A percentile compares a stretch with the other conserved stretches of the same genome.
Evolutionary conservation across 1,139 yeast species (phyloP).

Genomic region (Magnusiomyces ingens): DNA sequence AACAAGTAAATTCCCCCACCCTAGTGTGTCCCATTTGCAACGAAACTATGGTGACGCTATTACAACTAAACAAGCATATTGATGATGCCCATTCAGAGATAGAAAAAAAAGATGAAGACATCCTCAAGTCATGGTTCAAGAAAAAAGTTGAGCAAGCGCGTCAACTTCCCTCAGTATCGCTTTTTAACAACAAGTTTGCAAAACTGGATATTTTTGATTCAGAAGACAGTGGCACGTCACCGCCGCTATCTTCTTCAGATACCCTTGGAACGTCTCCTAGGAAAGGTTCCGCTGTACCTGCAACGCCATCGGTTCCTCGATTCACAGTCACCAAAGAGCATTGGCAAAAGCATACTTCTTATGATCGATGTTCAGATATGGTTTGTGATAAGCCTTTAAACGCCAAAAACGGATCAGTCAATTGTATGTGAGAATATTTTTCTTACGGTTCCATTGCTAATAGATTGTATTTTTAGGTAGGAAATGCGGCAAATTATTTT

Average conservation of each 20-base stretch:
- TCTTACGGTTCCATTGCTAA: neutral
- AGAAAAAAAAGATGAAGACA: conserved; percentile 30
- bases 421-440: conserved; percentile 23
- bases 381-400: conserved; percentile 29
- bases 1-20: conserved; percentile 17
- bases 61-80: conserved; percentile 60
- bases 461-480: conserved; percentile 17
- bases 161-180: conserved; percentile 26
- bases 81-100: conserved; percentile 56
- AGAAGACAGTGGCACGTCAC: conserved; percentile 17
- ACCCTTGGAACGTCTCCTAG: neutral
- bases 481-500: conserved; percentile 63
- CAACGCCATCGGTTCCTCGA: conserved; percentile 2
- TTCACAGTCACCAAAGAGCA: conserved; percentile 41
- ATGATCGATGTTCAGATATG: conserved; percentile 29
- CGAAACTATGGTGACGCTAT: conserved; percentile 50
- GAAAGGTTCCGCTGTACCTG: conserved; percentile 2
- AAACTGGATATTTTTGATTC: conserved; percentile 33
- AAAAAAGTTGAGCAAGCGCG: conserved; percentile 27
- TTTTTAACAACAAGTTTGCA: conserved; percentile 28
- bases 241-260: conserved; percentile 16
- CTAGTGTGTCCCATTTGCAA: conserved; percentile 64
- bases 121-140: conserved; percentile 37
- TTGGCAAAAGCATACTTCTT: conserved; percentile 50
- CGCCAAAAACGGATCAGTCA: conserved; percentile 28